Evolutionary conservation across 495 filamentous ascomycete species (phyloP).

Genomic region (Xylaria grammica): DNA sequence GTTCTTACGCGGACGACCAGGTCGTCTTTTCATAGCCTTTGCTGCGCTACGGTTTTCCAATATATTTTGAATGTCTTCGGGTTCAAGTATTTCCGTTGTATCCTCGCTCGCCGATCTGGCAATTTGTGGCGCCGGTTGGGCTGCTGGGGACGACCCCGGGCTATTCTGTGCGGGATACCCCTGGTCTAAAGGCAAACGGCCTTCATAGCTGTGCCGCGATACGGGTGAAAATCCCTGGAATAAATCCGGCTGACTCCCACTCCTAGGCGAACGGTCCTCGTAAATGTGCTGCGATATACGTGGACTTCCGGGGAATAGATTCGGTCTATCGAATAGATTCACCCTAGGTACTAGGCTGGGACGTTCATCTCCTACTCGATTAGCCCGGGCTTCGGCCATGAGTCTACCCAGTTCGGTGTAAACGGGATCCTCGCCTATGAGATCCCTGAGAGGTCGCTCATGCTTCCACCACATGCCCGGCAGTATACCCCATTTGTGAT

Average conservation of each 20-base stretch:
- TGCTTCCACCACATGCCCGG: conserved; percentile 38
- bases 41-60: no score
- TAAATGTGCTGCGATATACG: neutral
- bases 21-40: neutral
- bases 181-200: neutral
- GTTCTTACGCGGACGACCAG: neutral
- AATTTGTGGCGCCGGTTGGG: neutral
- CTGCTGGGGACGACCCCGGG: neutral
- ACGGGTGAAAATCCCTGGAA: neutral
- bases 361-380: no score
- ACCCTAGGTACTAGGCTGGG: no score
- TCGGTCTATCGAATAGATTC: no score
- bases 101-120: neutral
- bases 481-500: conserved; percentile 34
- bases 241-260: no score
- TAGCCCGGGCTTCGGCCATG: no score
- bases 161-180: neutral
- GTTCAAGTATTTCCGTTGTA: neutral
- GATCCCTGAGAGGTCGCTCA: conserved; percentile 26
- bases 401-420: no score
- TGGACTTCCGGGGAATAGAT: neutral
- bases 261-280: neutral
- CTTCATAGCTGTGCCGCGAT: neutral
- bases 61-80: neutral
- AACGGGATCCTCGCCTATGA: no score